Conservation (phyloP, 2,329 filamentous ascomycete genomes). For the Beauveria sp. region DNA sequence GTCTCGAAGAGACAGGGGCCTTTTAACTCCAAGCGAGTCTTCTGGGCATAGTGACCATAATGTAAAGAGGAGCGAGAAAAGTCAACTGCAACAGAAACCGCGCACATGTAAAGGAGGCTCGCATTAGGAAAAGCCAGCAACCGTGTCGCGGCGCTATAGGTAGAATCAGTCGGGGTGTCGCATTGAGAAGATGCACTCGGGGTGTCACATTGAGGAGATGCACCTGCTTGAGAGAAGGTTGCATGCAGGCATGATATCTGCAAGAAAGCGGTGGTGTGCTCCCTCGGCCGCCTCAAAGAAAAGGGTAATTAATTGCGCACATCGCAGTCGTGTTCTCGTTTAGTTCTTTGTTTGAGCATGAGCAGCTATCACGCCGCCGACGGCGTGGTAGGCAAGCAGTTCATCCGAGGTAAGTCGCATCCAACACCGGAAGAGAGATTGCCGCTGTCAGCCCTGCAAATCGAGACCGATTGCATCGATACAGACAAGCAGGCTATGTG, state of each 20-base stretch:
- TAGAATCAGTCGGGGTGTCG: background rate
- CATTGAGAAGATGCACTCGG: background rate
- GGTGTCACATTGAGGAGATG: background rate
- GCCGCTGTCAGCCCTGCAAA: background rate
- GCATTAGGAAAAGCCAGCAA: background rate
- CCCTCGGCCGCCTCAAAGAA: background rate
- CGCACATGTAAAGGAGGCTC: background rate
- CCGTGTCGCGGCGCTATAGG: background rate
- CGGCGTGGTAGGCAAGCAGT: background rate
- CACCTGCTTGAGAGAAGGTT: background rate
- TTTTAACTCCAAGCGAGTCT: background rate
- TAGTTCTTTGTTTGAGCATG: background rate
- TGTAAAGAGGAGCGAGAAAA: background rate
- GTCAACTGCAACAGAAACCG: background rate
- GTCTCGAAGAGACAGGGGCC: background rate
- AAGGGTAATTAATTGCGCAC: background rate
- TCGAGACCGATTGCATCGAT: background rate
- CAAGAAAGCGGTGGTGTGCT: background rate
- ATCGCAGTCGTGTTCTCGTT: background rate
- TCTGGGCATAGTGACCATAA: background rate
- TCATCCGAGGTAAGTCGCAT: constrained; percentile 3
- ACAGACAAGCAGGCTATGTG: constrained; percentile 1
- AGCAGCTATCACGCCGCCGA: background rate
- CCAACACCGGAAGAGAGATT: background rate
- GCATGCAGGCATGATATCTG: background rate